Percentiles rank a stretch among this genome's conserved stretches.
Evolutionary conservation across 345 rosid genomes (phyloP).

Genomic region (Salix exigua): DNA sequence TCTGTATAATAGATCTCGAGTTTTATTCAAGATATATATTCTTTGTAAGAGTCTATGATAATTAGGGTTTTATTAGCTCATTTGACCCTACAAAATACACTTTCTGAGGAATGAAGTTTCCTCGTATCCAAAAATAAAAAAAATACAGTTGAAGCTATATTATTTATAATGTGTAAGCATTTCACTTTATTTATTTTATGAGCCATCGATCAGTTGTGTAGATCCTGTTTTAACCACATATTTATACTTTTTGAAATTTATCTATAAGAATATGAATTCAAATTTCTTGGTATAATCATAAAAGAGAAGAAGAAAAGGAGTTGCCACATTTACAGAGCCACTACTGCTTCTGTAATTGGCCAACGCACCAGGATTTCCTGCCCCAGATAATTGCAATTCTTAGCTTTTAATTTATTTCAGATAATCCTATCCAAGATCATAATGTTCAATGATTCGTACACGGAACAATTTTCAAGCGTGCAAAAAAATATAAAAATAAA

Average conservation of each 20-base stretch:
- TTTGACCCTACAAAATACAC: rapidly evolving
- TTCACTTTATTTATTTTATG: too few species aligned
- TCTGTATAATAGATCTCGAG: too few species aligned
- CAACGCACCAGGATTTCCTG: not conserved
- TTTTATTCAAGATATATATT: too few species aligned
- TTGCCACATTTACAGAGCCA: not conserved
- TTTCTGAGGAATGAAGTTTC: too few species aligned
- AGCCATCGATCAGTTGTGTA: too few species aligned
- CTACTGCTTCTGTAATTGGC: too few species aligned
- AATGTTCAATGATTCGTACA: conserved; percentile 1
- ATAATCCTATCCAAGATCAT: conserved; percentile 2
- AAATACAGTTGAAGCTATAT: too few species aligned
- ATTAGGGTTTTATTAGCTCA: too few species aligned
- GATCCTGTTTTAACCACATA: not conserved
- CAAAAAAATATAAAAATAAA: not conserved
- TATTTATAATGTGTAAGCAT: too few species aligned
- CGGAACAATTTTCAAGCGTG: not conserved
- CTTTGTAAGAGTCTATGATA: rapidly evolving
- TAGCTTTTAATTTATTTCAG: not conserved
- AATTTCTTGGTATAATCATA: not conserved
- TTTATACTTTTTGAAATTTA: not conserved
- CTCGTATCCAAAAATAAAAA: too few species aligned
- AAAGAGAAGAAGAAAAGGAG: not conserved
- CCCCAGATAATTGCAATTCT: not conserved
- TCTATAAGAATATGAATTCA: too few species aligned